Base-by-base conservation (phyloP, 2,329 filamentous ascomycete species). In the Xylaria sp. region DNA sequence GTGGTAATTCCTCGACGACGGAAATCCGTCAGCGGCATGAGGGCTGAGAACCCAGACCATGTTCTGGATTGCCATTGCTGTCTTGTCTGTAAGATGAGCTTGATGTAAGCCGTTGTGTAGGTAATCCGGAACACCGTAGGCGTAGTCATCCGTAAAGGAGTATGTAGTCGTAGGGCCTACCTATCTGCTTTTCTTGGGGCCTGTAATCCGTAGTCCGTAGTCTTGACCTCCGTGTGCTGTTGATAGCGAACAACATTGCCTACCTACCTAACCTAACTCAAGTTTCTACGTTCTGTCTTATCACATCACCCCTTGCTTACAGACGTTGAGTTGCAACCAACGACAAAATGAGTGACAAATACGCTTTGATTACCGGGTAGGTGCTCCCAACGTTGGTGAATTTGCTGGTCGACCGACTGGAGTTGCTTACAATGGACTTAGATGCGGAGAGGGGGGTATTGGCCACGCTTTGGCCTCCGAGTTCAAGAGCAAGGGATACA, bases 391-490 rank as follows among this genome's bases (percentile, higher is more conserved):
- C 44, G 42, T 16, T 46, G 10, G 37, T 13, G 7, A 13, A 23
- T 11, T 44, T 4, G 16, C 16, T 16, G 4, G 7, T 6, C 51
- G 34, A n/a, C 9, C 7, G 23, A 30, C 23, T 30, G 23, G 23
- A 13, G 5, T 51, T n/a, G 18, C 16, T 52, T 3, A 34, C 18
- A 10, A 13, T 54, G 7, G 16, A 16, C 16, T 35, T 39, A 65
- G 65, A 5, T 65, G 62, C 23, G 65, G 65, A 2, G 9, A 61
- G 18, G 65, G 65, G 1, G 65, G 65, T 1, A 67, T 67, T 23
- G 65, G 65, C 2, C 60, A 67, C 16, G 63, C 65, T 4, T 34
- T 67, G 2, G 65, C 62, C 2, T 34, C 2, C 10, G 61, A 67
- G 35, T 67, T 62, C 52, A 35, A 46, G 10, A 52, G 30, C 1